Evolutionary conservation across 2,329 filamentous ascomycete genomes (phyloP).

Genomic region (Raffaelea albimanens): DNA sequence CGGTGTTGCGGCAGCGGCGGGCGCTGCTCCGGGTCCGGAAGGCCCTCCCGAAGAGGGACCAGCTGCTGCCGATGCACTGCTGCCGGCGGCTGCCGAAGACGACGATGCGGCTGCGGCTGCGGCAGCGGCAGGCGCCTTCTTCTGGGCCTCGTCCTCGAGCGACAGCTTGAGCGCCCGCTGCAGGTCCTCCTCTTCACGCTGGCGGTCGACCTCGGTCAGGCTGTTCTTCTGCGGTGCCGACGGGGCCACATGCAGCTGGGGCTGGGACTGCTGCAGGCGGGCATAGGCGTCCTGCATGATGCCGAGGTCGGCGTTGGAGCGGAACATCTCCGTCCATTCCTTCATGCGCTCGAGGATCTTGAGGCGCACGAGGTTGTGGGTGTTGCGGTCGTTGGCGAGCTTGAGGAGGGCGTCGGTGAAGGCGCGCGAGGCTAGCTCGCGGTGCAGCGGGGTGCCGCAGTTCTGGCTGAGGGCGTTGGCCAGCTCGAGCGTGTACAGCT

Average conservation of each 20-base stretch:
- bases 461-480: slow-evolving; percentile 89
- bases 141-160: slow-evolving; percentile 72
- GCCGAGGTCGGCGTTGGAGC: slow-evolving; percentile 77
- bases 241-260: slow-evolving; percentile 70
- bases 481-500: slow-evolving; percentile 90
- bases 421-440: slow-evolving; percentile 80
- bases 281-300: slow-evolving; percentile 96
- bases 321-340: slow-evolving; percentile 94
- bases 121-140: slow-evolving; percentile 30
- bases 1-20: slow-evolving; percentile 38
- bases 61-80: slow-evolving; percentile 4
- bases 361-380: slow-evolving; percentile 89
- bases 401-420: slow-evolving; percentile 91
- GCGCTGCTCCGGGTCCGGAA: slow-evolving; percentile 28
- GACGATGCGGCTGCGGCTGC: slow-evolving; percentile 18
- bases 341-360: slow-evolving; percentile 97
- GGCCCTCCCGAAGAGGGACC: slow-evolving; percentile 23
- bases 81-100: slow-evolving; percentile 19
- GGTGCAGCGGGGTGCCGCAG: slow-evolving; percentile 77
- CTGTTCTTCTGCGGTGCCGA: slow-evolving; percentile 89
- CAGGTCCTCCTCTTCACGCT: slow-evolving; percentile 93
- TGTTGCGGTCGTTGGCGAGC: slow-evolving; percentile 88
- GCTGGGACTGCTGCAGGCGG: slow-evolving; percentile 75
- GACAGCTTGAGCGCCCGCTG: slow-evolving; percentile 93
- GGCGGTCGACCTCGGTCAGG: slow-evolving; percentile 80